Evolutionary conservation across 345 rosid species (phyloP).

Genomic region (Viola odorata): DNA sequence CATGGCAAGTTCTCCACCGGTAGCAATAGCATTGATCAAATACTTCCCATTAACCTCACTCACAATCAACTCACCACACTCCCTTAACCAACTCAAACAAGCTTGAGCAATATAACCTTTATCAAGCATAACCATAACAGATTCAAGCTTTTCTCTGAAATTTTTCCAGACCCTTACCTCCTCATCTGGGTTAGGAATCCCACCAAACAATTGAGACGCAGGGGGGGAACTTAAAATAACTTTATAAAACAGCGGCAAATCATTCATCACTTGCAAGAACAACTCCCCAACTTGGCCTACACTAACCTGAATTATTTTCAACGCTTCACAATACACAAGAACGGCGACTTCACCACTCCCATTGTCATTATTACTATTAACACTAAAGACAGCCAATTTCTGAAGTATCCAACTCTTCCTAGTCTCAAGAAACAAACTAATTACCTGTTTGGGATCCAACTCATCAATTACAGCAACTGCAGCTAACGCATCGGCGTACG

Average conservation of each 20-base stretch:
- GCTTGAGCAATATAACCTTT: constrained; percentile 50
- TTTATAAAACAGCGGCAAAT: constrained; percentile 84
- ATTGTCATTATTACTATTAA: constrained; percentile 25
- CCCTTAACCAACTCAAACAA: constrained; percentile 79
- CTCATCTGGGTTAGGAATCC: constrained; percentile 88
- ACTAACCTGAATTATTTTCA: constrained; percentile 70
- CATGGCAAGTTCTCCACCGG: constrained; percentile 69
- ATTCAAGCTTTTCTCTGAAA: constrained; percentile 74
- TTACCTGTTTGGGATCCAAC: constrained; percentile 60
- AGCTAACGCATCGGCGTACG: constrained; percentile 81
- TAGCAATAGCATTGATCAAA: constrained; percentile 57
- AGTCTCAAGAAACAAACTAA: constrained; percentile 67
- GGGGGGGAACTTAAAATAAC: constrained; percentile 84
- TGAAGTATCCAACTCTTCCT: constrained; percentile 77
- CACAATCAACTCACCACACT: constrained; percentile 53
- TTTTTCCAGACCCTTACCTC: constrained; percentile 86
- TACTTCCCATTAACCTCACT: constrained; percentile 59
- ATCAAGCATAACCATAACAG: constrained; percentile 47
- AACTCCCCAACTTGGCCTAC: constrained; percentile 90
- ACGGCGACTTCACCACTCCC: constrained; percentile 31
- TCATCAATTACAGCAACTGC: constrained; percentile 83
- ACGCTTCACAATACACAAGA: constrained; percentile 61
- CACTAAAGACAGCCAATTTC: constrained; percentile 45
- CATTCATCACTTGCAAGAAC: constrained; percentile 83
- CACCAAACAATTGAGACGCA: constrained; percentile 87